Base-by-base conservation (phyloP, 23 red algal genomes). In the Gracilariopsis chorda region DNA sequence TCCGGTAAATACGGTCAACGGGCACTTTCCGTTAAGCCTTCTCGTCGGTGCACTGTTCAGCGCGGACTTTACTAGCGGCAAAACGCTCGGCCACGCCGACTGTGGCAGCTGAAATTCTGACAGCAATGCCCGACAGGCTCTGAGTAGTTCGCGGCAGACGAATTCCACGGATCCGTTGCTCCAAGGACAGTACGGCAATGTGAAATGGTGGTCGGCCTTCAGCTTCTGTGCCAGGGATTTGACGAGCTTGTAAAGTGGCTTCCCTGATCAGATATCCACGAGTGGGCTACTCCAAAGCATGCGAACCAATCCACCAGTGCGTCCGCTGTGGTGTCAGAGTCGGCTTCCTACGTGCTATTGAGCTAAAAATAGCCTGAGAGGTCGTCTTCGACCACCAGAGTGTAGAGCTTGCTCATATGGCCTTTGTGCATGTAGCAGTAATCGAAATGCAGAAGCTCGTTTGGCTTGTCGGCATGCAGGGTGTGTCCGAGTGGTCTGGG, bases 381-480 rank as follows among this genome's bases (percentile, higher is more conserved):
- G 37, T 80, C 75, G 6, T 80, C 75, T 57, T 80, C 27, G 37
- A 49, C 6, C 6, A 80, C 56, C 4, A 80, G 23, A 9, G 56
- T 23, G 75, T 80, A 80, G 24, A 23, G 4, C 37, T 51, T 5
- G 19, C 42, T 48, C 27, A 6, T 25, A 51, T 20, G 27, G 46
- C 42, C 56, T 55, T 20, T 32, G 75, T 7, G 4, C 75, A 80
- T 80, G 43, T 10, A 53, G 16, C 49, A 48, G 46, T 39, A 52
- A 48, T 80, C 75, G 46, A 80, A 80, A 48, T 80, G 37, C 20
- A 80, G 49, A n/a, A 80, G 14, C 25, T 80, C 42, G 46, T 80
- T 80, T 6, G 46, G n/a, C n/a, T n/a, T n/a, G n/a, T n/a, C n/a
- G n/a, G n/a, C n/a, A n/a, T n/a, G n/a, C n/a, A n/a, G n/a, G n/a